Percentiles rank a stretch among this genome's conserved stretches.
Conservation (phyloP, 2,329 filamentous ascomycete species). For the Xylariaceae sp. region DNA sequence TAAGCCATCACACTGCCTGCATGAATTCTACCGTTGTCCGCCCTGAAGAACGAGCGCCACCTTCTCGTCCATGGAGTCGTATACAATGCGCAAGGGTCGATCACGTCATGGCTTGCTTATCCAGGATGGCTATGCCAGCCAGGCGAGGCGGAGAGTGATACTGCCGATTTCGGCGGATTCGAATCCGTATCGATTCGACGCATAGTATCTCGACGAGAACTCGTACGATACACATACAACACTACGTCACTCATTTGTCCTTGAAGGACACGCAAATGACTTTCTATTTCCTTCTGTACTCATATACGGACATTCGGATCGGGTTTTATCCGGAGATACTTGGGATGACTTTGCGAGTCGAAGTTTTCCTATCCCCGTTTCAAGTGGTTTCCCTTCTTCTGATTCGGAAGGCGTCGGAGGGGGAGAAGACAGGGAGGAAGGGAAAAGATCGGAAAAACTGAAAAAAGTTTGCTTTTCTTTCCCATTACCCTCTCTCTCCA, state of each 20-base stretch:
- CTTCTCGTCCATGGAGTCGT: neutral
- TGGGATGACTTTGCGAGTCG: neutral
- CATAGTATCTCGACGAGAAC: neutral
- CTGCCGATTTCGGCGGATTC: neutral
- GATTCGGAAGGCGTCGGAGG: neutral
- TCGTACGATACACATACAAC: conserved; percentile 2
- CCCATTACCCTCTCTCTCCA: too few relatives aligned
- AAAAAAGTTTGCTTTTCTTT: too few relatives aligned
- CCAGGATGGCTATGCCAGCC: neutral
- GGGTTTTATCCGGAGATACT: neutral
- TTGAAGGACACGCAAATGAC: neutral
- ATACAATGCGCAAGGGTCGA: conserved; percentile 5
- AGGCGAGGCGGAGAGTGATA: neutral
- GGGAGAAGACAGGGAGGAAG: neutral
- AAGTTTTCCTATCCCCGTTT: neutral
- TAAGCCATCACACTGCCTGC: conserved; percentile 13
- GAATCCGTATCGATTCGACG: neutral
- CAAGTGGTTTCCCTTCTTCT: neutral
- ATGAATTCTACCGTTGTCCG: too few relatives aligned
- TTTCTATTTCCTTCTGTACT: neutral
- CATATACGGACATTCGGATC: neutral
- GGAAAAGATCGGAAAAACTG: neutral
- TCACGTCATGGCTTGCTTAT: conserved; percentile 2
- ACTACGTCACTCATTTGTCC: neutral
- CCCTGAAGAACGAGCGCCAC: neutral